A percentile compares a stretch with the other conserved stretches of the same genome.
Evolutionary conservation across 768 basidiomycete species (phyloP).

Genomic region (Termitomyces sp.): DNA sequence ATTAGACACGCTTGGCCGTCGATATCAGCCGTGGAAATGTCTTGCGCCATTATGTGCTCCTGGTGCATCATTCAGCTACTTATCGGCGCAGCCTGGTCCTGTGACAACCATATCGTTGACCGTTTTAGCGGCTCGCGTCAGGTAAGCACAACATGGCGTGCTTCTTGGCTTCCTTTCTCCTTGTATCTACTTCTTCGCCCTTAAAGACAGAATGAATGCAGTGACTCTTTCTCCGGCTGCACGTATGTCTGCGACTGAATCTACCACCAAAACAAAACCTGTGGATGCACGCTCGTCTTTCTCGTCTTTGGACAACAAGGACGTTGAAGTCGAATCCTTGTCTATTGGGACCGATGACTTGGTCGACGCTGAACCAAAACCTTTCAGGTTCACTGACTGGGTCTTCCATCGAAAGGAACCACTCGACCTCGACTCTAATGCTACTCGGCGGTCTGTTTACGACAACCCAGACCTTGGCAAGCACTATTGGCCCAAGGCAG

Average conservation of each 20-base stretch:
- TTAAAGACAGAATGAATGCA: constrained; percentile 1
- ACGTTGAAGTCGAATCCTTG: constrained; percentile 9
- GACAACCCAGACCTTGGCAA: constrained; percentile 44
- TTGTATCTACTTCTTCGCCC: not conserved
- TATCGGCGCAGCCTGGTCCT: not conserved
- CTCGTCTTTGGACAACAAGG: constrained; percentile 3
- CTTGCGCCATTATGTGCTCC: constrained; percentile 20
- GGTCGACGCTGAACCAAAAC: constrained; percentile 30
- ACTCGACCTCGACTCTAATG: constrained; percentile 32
- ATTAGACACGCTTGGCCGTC: not conserved
- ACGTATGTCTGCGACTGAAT: not conserved
- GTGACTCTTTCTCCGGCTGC: not conserved
- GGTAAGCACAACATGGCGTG: constrained; percentile 13
- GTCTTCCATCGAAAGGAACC: constrained; percentile 25
- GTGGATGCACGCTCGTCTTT: constrained; percentile 5
- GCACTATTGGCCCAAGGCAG: constrained; percentile 45
- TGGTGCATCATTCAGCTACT: constrained; percentile 8
- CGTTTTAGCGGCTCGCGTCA: not conserved
- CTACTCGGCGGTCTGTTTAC: constrained; percentile 50
- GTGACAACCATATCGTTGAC: not conserved
- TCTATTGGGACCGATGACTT: constrained; percentile 24
- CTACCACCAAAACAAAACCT: not conserved
- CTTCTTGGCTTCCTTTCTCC: constrained; percentile 9
- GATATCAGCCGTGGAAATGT: not conserved
- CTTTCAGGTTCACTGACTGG: constrained; percentile 31